A percentile compares a stretch with the other conserved stretches of the same genome.
Evolutionary conservation across 1,284 basidiomycete genomes (phyloP).

Genomic region (Coniferiporia sulphurascens): DNA sequence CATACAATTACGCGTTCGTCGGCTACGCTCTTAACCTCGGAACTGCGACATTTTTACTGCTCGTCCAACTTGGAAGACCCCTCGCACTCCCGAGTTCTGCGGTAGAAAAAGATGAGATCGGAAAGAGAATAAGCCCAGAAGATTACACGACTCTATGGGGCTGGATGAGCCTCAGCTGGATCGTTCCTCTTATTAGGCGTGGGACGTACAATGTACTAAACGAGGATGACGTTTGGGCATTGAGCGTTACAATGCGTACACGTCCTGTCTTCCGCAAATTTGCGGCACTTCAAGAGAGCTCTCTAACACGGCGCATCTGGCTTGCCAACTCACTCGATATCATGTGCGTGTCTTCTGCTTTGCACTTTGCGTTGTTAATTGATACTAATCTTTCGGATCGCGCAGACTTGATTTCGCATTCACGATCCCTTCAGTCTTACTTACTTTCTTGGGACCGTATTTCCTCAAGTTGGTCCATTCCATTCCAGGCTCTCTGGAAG

Average conservation of each 20-base stretch:
- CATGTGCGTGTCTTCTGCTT: constrained; percentile 39
- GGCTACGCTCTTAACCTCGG: constrained; percentile 40
- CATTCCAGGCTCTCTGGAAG: too few species aligned
- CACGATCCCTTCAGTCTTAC: constrained; percentile 57
- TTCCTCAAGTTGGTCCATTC: constrained; percentile 49
- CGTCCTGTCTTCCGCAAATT: constrained; percentile 64
- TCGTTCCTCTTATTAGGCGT: constrained; percentile 58
- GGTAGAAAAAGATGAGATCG: constrained; percentile 47
- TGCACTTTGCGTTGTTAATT: not conserved
- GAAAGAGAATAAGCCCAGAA: constrained; percentile 56
- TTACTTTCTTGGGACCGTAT: constrained; percentile 67
- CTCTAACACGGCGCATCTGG: constrained; percentile 60
- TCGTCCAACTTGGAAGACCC: constrained; percentile 51
- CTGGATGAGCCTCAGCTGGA: constrained; percentile 82
- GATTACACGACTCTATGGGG: constrained; percentile 72
- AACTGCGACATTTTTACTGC: constrained; percentile 36
- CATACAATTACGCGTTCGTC: constrained; percentile 28
- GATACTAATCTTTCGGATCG: not conserved
- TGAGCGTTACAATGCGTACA: constrained; percentile 67
- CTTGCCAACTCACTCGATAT: constrained; percentile 72
- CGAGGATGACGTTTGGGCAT: constrained; percentile 64
- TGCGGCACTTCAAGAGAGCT: constrained; percentile 26
- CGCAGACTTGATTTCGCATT: constrained; percentile 55
- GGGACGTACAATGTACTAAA: constrained; percentile 60
- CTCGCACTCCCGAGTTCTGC: constrained; percentile 46